Evolutionary conservation across 2,329 filamentous ascomycete species (phyloP).

Genomic region (Neonectria ditissima): DNA sequence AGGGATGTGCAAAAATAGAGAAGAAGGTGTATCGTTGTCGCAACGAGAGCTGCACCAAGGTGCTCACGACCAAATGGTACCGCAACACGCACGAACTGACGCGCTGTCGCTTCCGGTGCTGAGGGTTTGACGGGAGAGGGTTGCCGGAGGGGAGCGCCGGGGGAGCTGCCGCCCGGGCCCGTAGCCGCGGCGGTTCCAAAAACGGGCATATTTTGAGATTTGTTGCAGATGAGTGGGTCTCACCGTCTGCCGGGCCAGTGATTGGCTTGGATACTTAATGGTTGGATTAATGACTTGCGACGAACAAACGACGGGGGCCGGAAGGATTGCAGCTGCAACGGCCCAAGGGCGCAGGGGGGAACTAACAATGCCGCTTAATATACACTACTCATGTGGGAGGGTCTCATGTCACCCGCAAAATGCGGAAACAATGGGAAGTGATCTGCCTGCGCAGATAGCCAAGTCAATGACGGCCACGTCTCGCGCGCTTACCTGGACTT

Average conservation of each 20-base stretch:
- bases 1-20: constrained; percentile 43
- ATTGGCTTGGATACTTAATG: constrained; percentile 1
- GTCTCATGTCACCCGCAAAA: constrained; percentile 15
- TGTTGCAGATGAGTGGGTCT: background rate
- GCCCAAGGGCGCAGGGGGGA: constrained; percentile 15
- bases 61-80: constrained; percentile 48
- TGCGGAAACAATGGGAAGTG: constrained; percentile 21
- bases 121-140: background rate
- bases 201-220: constrained; percentile 1
- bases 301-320: background rate
- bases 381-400: background rate
- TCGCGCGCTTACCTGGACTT: background rate
- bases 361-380: constrained; percentile 17
- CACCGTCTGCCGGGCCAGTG: background rate
- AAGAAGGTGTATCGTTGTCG: constrained; percentile 42
- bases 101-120: constrained; percentile 42
- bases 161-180: background rate
- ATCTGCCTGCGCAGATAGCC: constrained; percentile 8
- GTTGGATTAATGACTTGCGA: background rate
- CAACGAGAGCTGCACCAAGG: constrained; percentile 41
- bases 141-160: background rate
- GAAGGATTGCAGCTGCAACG: constrained; percentile 4
- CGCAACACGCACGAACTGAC: constrained; percentile 43
- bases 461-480: constrained; percentile 14
- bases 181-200: background rate